These are phyloP conservation scores for Teunomyces cretensis DNA, from an alignment of 805 yeast genomes.

Conservation along the genomic window DNA sequence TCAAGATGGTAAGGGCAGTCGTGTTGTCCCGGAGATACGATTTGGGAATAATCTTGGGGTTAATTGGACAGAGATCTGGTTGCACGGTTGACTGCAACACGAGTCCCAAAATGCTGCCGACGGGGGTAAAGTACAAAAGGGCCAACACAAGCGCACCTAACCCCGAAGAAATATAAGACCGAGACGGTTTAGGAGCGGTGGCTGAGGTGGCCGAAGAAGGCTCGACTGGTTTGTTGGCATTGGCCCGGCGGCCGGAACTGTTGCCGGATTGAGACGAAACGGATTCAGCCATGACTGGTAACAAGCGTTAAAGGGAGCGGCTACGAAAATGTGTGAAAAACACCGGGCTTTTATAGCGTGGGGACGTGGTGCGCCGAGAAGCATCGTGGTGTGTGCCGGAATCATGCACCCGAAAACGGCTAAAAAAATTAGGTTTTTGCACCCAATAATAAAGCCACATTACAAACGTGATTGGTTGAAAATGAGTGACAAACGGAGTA, in stretches of 20 bases:
- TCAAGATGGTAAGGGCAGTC: conserved; percentile 28
- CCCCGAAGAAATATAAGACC: no score
- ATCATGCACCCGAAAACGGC: neutral
- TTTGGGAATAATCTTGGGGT: conserved; percentile 16
- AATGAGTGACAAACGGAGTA: no score
- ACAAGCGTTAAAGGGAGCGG: neutral
- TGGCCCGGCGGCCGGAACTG: neutral
- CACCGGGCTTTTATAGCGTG: neutral
- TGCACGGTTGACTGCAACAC: neutral
- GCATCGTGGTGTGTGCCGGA: neutral
- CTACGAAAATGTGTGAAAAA: neutral
- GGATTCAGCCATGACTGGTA: neutral
- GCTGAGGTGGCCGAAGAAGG: no score
- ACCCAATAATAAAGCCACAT: neutral
- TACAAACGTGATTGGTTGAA: neutral
- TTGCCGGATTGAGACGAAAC: neutral
- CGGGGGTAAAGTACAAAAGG: neutral
- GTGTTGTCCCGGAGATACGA: conserved; percentile 32
- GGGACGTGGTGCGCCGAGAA: no score
- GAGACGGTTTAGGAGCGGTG: no score
- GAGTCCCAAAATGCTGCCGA: neutral
- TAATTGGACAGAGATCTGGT: conserved; percentile 1
- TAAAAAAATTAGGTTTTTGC: neutral
- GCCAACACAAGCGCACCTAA: neutral
- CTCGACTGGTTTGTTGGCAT: neutral